These are phyloP conservation scores for Cyberlindnera meyerae DNA, from an alignment of 805 yeast genomes.

Conservation along the genomic window DNA sequence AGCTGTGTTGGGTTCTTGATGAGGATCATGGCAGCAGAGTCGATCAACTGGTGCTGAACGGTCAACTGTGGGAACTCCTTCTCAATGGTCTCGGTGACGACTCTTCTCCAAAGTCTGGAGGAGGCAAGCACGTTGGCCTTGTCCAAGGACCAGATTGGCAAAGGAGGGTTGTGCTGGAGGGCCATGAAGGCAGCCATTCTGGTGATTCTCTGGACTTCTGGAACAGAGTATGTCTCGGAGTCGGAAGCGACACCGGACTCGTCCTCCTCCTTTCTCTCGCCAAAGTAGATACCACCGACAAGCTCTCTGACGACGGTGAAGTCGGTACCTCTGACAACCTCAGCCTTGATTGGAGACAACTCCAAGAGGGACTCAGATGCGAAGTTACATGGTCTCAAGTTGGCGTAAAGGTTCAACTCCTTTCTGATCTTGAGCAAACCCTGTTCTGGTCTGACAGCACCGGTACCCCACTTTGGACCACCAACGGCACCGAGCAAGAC, in stretches of 20 bases:
- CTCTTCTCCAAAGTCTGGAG: constrained; percentile 92
- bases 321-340: constrained; percentile 85
- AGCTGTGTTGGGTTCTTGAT: constrained; percentile 86
- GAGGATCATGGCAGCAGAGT: constrained; percentile 97
- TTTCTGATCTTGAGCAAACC: constrained; percentile 92
- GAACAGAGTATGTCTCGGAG: constrained; percentile 85
- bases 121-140: constrained; percentile 97
- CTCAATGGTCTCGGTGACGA: constrained; percentile 77
- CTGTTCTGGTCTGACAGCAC: constrained; percentile 94
- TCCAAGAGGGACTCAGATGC: constrained; percentile 79
- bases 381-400: constrained; percentile 94
- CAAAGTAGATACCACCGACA: constrained; percentile 97
- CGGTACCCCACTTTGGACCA: constrained; percentile 99
- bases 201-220: constrained; percentile 92
- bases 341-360: constrained; percentile 82
- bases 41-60: constrained; percentile 91
- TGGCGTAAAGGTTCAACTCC: constrained; percentile 90
- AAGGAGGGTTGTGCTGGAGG: constrained; percentile 86
- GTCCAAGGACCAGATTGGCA: constrained; percentile 93
- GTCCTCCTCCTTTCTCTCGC: constrained; percentile 89
- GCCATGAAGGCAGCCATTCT: constrained; percentile 98
- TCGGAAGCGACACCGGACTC: constrained; percentile 87
- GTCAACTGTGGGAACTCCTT: constrained; percentile 87
- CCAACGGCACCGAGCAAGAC: constrained; percentile 98
- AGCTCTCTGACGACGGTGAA: constrained; percentile 92